Conservation (phyloP, 1,139 yeast species). For the Taphrina flavorubra region DNA sequence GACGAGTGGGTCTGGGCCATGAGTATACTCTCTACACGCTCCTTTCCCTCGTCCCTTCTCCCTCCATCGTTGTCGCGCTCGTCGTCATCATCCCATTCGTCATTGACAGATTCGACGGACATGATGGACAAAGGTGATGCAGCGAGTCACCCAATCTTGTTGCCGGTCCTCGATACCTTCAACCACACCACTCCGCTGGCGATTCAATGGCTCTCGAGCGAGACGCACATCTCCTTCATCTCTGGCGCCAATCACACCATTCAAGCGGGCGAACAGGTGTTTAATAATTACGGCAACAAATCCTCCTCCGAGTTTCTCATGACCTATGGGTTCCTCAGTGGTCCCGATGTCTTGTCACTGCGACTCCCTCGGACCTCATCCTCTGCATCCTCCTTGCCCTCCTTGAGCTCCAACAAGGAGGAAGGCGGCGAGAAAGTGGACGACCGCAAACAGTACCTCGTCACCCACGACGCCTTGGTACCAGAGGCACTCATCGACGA, state of each 20-base stretch:
- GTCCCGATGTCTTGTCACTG: neutral
- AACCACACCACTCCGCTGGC: slow-evolving; percentile 69
- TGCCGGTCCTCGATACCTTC: slow-evolving; percentile 78
- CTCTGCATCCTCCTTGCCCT: no score
- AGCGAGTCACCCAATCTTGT: slow-evolving; percentile 66
- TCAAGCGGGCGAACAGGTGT: slow-evolving; percentile 59
- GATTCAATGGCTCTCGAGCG: slow-evolving; percentile 64
- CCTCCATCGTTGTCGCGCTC: slow-evolving; percentile 47
- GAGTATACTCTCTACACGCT: slow-evolving; percentile 71
- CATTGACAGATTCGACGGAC: slow-evolving; percentile 44
- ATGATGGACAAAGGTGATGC: slow-evolving; percentile 26
- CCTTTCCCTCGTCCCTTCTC: slow-evolving; percentile 68
- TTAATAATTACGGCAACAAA: slow-evolving; percentile 84
- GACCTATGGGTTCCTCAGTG: slow-evolving; percentile 53
- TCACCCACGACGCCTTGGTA: neutral
- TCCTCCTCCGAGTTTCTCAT: slow-evolving; percentile 75
- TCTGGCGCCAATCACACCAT: slow-evolving; percentile 47
- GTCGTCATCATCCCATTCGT: slow-evolving; percentile 26
- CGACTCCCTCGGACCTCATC: neutral
- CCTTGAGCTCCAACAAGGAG: no score
- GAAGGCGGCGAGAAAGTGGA: neutral
- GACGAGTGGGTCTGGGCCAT: slow-evolving; percentile 73
- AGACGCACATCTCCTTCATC: slow-evolving; percentile 43
- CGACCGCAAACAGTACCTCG: neutral
- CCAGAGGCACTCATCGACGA: neutral